Evolutionary conservation across 2,329 filamentous ascomycete species (phyloP).

Genomic region (Neofusicoccum sp.): DNA sequence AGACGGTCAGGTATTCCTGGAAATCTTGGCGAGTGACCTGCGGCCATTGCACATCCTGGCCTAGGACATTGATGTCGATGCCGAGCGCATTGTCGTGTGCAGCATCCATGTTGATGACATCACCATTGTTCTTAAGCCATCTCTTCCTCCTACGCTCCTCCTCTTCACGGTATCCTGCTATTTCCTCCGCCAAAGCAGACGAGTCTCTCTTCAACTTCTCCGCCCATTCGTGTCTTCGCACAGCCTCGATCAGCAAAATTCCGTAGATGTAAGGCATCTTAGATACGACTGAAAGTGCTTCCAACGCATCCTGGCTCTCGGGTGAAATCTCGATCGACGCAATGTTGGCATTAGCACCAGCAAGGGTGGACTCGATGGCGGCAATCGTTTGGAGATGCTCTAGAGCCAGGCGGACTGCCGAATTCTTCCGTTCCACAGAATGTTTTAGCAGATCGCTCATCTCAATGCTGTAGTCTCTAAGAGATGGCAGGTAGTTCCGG

Average conservation of each 20-base stretch:
- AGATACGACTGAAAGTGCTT: constrained; percentile 77
- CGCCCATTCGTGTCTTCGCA: constrained; percentile 83
- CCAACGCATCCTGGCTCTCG: constrained; percentile 78
- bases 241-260: constrained; percentile 81
- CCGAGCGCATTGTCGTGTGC: constrained; percentile 71
- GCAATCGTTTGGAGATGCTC: constrained; percentile 83
- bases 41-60: constrained; percentile 82
- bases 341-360: constrained; percentile 72
- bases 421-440: constrained; percentile 65
- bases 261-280: constrained; percentile 89
- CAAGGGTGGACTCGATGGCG: constrained; percentile 74
- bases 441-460: constrained; percentile 57
- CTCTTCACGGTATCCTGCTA: constrained; percentile 89
- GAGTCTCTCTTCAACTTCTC: constrained; percentile 90
- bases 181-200: constrained; percentile 84
- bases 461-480: constrained; percentile 60
- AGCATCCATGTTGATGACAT: constrained; percentile 67
- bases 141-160: constrained; percentile 85
- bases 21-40: constrained; percentile 74
- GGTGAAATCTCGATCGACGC: constrained; percentile 70
- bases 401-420: constrained; percentile 65
- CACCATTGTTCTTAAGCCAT: constrained; percentile 85
- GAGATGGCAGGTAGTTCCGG: constrained; percentile 63
- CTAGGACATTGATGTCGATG: constrained; percentile 82
- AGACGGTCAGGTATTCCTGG: constrained; percentile 67